phyloP scores from a whole-genome alignment of 2,329 filamentous ascomycete species.

The Hypoxylon sp. region DNA sequence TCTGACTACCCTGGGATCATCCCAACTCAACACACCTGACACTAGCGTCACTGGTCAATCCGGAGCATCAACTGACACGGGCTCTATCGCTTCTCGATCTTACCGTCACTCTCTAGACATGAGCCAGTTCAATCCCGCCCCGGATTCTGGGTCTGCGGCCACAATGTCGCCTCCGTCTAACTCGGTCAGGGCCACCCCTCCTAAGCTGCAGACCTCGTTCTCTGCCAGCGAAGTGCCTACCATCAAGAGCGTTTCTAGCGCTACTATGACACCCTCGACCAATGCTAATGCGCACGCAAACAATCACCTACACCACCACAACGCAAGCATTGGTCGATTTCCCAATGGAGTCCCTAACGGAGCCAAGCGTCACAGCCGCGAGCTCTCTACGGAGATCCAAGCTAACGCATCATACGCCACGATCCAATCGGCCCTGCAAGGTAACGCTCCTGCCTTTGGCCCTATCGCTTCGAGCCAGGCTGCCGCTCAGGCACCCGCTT shows the following conservation, averaged over 20 bases:
- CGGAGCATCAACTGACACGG: conserved; percentile 57
- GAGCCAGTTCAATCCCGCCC: conserved; percentile 56
- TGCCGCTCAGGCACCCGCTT: conserved; percentile 45
- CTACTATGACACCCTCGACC: conserved; percentile 56
- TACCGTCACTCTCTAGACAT: conserved; percentile 70
- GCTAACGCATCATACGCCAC: conserved; percentile 63
- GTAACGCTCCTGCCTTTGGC: conserved; percentile 82
- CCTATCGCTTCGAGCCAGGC: conserved; percentile 63
- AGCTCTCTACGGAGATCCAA: conserved; percentile 69
- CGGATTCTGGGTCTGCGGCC: conserved; percentile 53
- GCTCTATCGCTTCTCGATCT: conserved; percentile 61
- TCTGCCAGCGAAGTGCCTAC: conserved; percentile 91
- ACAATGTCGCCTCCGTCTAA: conserved; percentile 62
- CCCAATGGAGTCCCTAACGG: conserved; percentile 65
- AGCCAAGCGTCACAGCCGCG: conserved; percentile 77
- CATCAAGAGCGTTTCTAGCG: conserved; percentile 74
- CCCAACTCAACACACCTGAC: conserved; percentile 54
- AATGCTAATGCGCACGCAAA: conserved; percentile 70
- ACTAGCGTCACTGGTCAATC: conserved; percentile 54
- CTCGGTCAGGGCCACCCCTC: conserved; percentile 70
- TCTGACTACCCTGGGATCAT: conserved; percentile 60
- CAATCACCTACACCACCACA: conserved; percentile 79
- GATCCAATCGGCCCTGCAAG: conserved; percentile 80
- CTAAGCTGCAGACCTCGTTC: conserved; percentile 87
- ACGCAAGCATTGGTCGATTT: conserved; percentile 83